phyloP scores from a whole-genome alignment of 768 basidiomycete species.

The Mycena crocata region DNA sequence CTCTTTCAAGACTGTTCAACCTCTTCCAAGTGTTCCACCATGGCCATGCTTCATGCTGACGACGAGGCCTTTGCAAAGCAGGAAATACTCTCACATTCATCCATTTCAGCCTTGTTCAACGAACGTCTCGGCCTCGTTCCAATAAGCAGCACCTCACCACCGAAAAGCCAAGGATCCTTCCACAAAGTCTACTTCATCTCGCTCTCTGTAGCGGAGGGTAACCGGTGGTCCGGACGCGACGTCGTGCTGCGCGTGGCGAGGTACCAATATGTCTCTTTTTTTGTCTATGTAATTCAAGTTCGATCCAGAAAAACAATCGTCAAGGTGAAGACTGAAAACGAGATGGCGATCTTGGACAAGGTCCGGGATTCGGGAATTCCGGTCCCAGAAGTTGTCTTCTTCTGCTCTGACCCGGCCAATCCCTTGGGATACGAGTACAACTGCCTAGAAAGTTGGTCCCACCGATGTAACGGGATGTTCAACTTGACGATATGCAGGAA shows the following conservation, averaged over 20 bases:
- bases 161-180: constrained; percentile 25
- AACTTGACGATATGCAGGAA: constrained; percentile 1
- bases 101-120: constrained; percentile 22
- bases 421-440: constrained; percentile 31
- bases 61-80: constrained; percentile 23
- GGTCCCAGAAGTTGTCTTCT: constrained; percentile 27
- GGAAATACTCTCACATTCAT: constrained; percentile 19
- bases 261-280: background rate
- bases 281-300: background rate
- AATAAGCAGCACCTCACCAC: constrained; percentile 1
- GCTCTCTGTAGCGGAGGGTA: background rate
- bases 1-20: no score
- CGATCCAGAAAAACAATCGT: constrained; percentile 19
- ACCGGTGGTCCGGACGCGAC: constrained; percentile 25
- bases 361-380: constrained; percentile 20
- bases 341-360: constrained; percentile 18
- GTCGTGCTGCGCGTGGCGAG: constrained; percentile 32
- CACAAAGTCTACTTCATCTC: constrained; percentile 34
- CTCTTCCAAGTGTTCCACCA: background rate
- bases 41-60: constrained; percentile 32
- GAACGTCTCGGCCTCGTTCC: constrained; percentile 17
- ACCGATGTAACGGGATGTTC: background rate
- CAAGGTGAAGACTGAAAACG: constrained; percentile 30
- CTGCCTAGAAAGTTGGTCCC: constrained; percentile 26
- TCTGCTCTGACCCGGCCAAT: constrained; percentile 21